Base-by-base conservation (phyloP, 2,329 filamentous ascomycete species). In the Cryphonectria parasitica region DNA sequence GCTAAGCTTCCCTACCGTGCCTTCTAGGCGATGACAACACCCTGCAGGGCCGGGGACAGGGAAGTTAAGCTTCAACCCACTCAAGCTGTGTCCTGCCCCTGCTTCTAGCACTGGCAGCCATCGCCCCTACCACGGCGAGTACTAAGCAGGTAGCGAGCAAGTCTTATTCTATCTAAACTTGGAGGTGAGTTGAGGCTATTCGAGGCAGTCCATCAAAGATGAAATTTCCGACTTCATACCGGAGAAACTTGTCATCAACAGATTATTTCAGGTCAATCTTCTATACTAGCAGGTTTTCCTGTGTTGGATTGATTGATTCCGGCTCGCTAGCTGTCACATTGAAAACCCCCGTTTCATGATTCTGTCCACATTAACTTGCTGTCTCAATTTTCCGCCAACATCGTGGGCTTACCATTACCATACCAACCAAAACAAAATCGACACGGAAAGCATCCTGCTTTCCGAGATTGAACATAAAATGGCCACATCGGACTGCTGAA, bases 1-100 rank as follows among this genome's bases (percentile, higher is more conserved):
- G 45, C 22, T 22, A 49, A 8, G 45, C 45, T 49, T 19, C 45
- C 45, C 45, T 49, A 49, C 45, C 45, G n/a, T n/a, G n/a, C n/a
- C n/a, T n/a, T n/a, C n/a, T n/a, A 58, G 54, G 54, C 54, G 13
- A 56, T 56, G 52, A 56, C 52, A 56, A 28, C 25, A 31, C 54
- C 54, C 54, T 58, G 54, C 54, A 58, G 52, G 54, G 11, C 54
- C 15, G 25, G 25, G 25, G 25, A 56, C 54, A 56, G 54, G 54
- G 54, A 25, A 15, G 7, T 2, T 28, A 25, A 31, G 54, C 54
- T 56, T 34, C 13, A 7, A 56, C 52, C 2, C 15, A 15, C 41
- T 43, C 41, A 52, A 52, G 45, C 52, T 56, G 52, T 25, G n/a
- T 25, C 52, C 25, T 58, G 54, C 13, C 54, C 28, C 54, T 31